Conservation (phyloP, 768 basidiomycete species). For the Phlegmacium glaucopus region DNA sequence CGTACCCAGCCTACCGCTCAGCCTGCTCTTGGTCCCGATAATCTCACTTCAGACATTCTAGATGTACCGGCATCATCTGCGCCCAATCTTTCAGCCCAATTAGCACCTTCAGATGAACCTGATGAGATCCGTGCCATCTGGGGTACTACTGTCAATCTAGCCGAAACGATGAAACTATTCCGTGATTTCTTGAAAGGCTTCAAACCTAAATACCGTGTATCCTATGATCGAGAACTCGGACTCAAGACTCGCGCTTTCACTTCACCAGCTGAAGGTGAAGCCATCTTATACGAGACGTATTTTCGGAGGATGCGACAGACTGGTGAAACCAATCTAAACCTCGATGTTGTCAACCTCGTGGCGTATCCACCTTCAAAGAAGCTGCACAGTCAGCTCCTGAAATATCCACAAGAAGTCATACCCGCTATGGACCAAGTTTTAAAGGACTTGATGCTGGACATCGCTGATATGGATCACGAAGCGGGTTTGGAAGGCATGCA, state of each 20-base stretch:
- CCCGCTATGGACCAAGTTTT: conserved; percentile 97
- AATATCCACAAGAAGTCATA: conserved; percentile 96
- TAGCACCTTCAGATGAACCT: conserved; percentile 63
- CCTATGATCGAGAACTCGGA: conserved; percentile 65
- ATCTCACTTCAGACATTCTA: conserved; percentile 59
- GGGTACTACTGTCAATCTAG: conserved; percentile 94
- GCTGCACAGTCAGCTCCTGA: conserved; percentile 77
- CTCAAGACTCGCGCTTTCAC: conserved; percentile 46
- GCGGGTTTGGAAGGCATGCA: conserved; percentile 72
- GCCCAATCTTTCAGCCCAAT: conserved; percentile 56
- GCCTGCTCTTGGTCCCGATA: conserved; percentile 29
- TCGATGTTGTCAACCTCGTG: conserved; percentile 82
- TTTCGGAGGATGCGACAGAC: conserved; percentile 85
- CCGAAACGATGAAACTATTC: conserved; percentile 89
- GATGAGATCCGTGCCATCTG: conserved; percentile 92
- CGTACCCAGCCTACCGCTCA: conserved; percentile 20
- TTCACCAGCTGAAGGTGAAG: conserved; percentile 65
- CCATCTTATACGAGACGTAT: conserved; percentile 74
- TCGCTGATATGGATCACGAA: conserved; percentile 78
- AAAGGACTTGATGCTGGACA: conserved; percentile 88
- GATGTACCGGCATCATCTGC: conserved; percentile 52
- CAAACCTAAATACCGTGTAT: conserved; percentile 84
- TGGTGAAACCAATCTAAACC: conserved; percentile 89
- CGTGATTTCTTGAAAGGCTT: conserved; percentile 87
- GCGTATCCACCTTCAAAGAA: conserved; percentile 85